These are phyloP conservation scores for Cadophora malorum DNA, from an alignment of 2,329 filamentous ascomycete species.

Conservation along the genomic window DNA sequence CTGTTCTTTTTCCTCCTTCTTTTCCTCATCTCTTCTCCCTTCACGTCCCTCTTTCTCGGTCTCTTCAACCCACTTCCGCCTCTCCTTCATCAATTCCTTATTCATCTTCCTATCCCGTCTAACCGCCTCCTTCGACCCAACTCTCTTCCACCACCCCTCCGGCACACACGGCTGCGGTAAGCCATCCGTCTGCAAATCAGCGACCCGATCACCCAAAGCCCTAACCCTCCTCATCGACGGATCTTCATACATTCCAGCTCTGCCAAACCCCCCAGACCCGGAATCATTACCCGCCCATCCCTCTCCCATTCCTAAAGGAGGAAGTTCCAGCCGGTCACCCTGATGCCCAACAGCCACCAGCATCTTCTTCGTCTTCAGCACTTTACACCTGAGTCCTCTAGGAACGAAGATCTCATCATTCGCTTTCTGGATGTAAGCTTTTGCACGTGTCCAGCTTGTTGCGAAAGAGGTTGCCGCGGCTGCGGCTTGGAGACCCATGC, in stretches of 20 bases:
- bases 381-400: background rate
- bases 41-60: background rate
- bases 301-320: background rate
- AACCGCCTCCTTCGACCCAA: background rate
- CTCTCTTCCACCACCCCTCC: background rate
- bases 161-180: background rate
- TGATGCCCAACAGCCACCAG: background rate
- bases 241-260: background rate
- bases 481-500: background rate
- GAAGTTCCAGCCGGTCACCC: background rate
- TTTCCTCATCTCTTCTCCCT: background rate
- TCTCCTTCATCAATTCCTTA: background rate
- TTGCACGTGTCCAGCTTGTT: background rate
- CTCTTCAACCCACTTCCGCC: background rate
- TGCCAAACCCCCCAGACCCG: background rate
- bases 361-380: background rate
- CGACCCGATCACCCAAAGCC: background rate
- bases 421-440: background rate
- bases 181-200: background rate
- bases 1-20: conserved; percentile 9
- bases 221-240: background rate
- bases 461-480: background rate
- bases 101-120: background rate
- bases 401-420: background rate
- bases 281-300: background rate